Evolutionary conservation across 2,329 filamentous ascomycete genomes (phyloP).

Genomic region (Diaporthe capsici): DNA sequence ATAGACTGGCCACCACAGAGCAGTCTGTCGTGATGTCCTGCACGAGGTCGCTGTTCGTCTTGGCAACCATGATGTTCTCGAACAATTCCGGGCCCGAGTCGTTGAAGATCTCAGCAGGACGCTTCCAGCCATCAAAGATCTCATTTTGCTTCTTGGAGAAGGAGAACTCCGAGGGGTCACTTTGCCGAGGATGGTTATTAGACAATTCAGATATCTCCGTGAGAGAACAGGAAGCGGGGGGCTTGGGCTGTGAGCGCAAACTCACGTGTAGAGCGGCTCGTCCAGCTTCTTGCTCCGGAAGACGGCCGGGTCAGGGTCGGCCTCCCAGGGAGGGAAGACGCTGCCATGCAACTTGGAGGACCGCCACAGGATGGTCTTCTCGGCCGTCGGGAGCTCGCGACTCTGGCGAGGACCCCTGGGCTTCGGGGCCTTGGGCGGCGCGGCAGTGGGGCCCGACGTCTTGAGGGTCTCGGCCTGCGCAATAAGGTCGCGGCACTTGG

Average conservation of each 20-base stretch:
- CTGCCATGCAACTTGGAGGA: conserved; percentile 86
- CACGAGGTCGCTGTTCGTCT: conserved; percentile 81
- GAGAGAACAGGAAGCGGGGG: conserved; percentile 26
- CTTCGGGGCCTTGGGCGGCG: conserved; percentile 44
- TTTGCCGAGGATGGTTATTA: conserved; percentile 54
- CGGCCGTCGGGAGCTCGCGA: conserved; percentile 75
- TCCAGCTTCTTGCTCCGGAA: conserved; percentile 70
- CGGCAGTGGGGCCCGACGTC: conserved; percentile 42
- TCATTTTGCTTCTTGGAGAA: conserved; percentile 81
- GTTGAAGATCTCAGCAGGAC: conserved; percentile 77
- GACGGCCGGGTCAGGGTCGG: conserved; percentile 69
- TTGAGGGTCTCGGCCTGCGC: conserved; percentile 84
- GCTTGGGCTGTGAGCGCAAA: conserved; percentile 41
- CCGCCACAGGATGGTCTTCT: conserved; percentile 82
- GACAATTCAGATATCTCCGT: background rate
- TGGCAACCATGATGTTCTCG: conserved; percentile 49
- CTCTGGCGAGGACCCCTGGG: conserved; percentile 58
- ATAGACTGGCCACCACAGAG: conserved; percentile 95
- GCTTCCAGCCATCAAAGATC: conserved; percentile 88
- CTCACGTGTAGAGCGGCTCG: conserved; percentile 72
- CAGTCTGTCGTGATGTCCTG: conserved; percentile 98
- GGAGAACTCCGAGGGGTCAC: conserved; percentile 77
- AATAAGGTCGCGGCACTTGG: conserved; percentile 79
- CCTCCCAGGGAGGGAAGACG: conserved; percentile 88
- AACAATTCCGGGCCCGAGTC: conserved; percentile 44